A percentile compares a stretch with the other conserved stretches of the same genome.
Conservation (phyloP, 1,139 yeast species). For the Nadsonia starkeyi-henricii region DNA sequence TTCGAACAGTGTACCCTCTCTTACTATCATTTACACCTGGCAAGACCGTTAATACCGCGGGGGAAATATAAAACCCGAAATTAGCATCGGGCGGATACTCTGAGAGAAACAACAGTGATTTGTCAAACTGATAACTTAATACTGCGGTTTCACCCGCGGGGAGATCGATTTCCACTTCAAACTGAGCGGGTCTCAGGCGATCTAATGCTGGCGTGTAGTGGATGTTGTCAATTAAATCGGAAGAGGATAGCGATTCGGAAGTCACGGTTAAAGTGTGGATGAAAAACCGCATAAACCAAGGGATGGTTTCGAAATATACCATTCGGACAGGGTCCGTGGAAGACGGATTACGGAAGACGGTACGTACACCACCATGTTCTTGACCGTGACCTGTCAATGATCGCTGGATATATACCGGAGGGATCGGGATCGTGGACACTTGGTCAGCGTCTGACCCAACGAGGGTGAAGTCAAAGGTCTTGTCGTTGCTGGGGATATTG, state of each 20-base stretch:
- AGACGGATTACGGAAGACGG: constrained; percentile 57
- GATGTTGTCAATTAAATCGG: constrained; percentile 36
- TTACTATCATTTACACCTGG: constrained; percentile 8
- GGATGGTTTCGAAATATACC: constrained; percentile 66
- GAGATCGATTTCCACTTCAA: constrained; percentile 50
- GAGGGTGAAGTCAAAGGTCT: constrained; percentile 3
- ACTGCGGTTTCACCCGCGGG: constrained; percentile 55
- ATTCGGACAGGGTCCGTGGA: constrained; percentile 32
- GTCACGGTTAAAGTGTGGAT: constrained; percentile 42
- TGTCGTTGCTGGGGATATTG: not conserved
- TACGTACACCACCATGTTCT: constrained; percentile 80
- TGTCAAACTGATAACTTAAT: constrained; percentile 70
- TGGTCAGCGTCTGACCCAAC: constrained; percentile 22
- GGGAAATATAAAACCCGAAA: constrained; percentile 91
- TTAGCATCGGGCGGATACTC: constrained; percentile 99
- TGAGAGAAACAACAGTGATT: constrained; percentile 65
- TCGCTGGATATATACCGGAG: constrained; percentile 67
- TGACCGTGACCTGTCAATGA: constrained; percentile 87
- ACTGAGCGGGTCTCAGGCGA: constrained; percentile 67
- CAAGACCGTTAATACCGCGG: constrained; percentile 54
- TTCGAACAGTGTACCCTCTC: constrained; percentile 38
- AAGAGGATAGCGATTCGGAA: constrained; percentile 11
- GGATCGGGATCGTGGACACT: constrained; percentile 28
- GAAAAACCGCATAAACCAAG: constrained; percentile 87
- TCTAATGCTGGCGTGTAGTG: constrained; percentile 69